Conservation (phyloP, 805 yeast species). For the Kazachstania kunashirensis region DNA sequence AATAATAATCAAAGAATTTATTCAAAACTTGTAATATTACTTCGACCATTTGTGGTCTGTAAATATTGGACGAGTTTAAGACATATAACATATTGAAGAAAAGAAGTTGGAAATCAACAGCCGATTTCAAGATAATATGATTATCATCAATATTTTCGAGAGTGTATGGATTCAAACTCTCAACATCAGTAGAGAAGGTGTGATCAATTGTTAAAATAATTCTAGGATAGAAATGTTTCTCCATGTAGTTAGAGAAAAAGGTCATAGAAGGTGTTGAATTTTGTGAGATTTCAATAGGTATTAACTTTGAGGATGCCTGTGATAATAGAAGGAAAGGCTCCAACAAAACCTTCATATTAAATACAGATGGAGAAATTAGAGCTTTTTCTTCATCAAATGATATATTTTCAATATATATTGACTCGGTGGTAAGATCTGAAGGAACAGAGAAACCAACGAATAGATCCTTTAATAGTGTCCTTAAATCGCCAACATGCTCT, state of each 20-base stretch:
- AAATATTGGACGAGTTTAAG: conserved; percentile 32
- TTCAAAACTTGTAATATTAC: conserved; percentile 30
- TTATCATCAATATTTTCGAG: conserved; percentile 28
- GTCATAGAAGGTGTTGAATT: conserved; percentile 27
- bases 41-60: conserved; percentile 44
- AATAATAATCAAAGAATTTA: conserved; percentile 31
- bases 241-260: conserved; percentile 60
- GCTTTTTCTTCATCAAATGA: conserved; percentile 50
- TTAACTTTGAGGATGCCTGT: conserved; percentile 43
- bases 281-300: conserved; percentile 24
- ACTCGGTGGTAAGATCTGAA: conserved; percentile 27
- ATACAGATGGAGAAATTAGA: conserved; percentile 58
- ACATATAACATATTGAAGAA: conserved; percentile 22
- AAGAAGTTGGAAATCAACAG: conserved; percentile 21
- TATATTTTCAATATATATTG: conserved; percentile 52
- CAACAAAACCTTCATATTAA: conserved; percentile 69
- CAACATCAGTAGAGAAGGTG: conserved; percentile 42
- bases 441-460: conserved; percentile 57
- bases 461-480: conserved; percentile 43
- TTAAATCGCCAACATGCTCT: conserved; percentile 35
- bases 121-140: conserved; percentile 25
- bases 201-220: conserved; percentile 46
- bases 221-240: conserved; percentile 50
- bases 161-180: conserved; percentile 32
- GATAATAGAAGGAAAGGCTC: conserved; percentile 64